Percentiles rank a stretch among this genome's conserved stretches.
Evolutionary conservation across 257 asterid genomes (phyloP).

Genomic region (Penstemon barbatus): DNA sequence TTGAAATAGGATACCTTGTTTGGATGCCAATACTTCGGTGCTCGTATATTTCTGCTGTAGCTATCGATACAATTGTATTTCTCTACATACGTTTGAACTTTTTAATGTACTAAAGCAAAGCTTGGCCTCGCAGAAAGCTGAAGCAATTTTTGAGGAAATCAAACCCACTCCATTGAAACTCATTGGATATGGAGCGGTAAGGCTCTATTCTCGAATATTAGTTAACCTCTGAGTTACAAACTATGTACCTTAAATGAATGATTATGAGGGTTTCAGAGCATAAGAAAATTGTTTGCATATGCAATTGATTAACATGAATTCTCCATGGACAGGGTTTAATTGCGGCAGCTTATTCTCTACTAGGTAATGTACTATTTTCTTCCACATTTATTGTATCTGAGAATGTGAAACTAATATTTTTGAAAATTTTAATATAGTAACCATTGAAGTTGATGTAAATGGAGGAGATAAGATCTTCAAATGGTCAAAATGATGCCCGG

Average conservation of each 20-base stretch:
- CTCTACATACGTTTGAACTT: neutral
- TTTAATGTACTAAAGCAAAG: slow-evolving; percentile 23
- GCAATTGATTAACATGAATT: slow-evolving; percentile 18
- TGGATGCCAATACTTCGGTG: too few relatives aligned
- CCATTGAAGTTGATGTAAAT: neutral
- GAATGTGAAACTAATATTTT: neutral
- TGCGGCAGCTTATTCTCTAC: slow-evolving; percentile 53
- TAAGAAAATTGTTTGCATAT: neutral
- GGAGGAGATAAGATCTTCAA: too few relatives aligned
- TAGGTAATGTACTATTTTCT: slow-evolving; percentile 42
- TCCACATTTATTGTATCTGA: slow-evolving; percentile 10
- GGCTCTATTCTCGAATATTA: slow-evolving; percentile 15
- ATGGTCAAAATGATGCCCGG: too few relatives aligned
- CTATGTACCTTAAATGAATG: too few relatives aligned
- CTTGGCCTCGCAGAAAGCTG: slow-evolving; percentile 62
- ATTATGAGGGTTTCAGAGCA: neutral
- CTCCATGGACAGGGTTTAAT: slow-evolving; percentile 49
- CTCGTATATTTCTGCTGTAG: neutral
- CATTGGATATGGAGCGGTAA: slow-evolving; percentile 67
- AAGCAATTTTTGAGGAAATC: slow-evolving; percentile 82
- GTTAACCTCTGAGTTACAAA: too few relatives aligned
- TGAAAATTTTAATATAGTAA: neutral
- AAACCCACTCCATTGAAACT: slow-evolving; percentile 75
- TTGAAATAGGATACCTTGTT: too few relatives aligned
- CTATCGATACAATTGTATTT: neutral